Percentiles rank a stretch among this genome's conserved stretches.
phyloP scores from a whole-genome alignment of 176 grass and related monocot genomes.

The Ananas comosus region DNA sequence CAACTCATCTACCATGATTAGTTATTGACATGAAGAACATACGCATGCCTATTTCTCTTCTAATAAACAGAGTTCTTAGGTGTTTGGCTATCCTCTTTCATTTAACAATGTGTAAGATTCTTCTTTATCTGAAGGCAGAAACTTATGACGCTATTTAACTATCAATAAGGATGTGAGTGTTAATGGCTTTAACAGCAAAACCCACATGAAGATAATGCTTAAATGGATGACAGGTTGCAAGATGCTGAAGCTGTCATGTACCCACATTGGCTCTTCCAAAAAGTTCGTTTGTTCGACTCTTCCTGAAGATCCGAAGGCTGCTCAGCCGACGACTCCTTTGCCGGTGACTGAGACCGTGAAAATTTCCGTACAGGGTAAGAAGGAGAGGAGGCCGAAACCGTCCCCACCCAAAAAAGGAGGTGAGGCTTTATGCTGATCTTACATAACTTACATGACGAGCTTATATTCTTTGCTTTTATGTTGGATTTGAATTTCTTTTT shows the following conservation, averaged over 20 bases:
- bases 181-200: conserved; percentile 59
- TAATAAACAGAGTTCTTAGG: too few species aligned
- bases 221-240: conserved; percentile 11
- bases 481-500: too few species aligned
- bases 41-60: too few species aligned
- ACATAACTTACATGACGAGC: too few species aligned
- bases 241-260: conserved; percentile 41
- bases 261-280: conserved; percentile 35
- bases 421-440: not conserved
- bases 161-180: conserved; percentile 38
- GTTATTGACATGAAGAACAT: too few species aligned
- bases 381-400: conserved; percentile 1
- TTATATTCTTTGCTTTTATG: too few species aligned
- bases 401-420: conserved; percentile 13
- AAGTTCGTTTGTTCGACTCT: conserved; percentile 45
- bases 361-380: not conserved
- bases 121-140: too few species aligned
- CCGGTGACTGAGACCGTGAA: not conserved
- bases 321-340: not conserved
- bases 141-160: not conserved
- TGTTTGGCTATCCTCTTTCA: too few species aligned
- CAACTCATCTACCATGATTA: too few species aligned
- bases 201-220: conserved; percentile 71
- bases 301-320: conserved; percentile 5
- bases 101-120: too few species aligned